Evolutionary conservation across 768 basidiomycete species (phyloP).

Genomic region (Macrocybe gigantea): DNA sequence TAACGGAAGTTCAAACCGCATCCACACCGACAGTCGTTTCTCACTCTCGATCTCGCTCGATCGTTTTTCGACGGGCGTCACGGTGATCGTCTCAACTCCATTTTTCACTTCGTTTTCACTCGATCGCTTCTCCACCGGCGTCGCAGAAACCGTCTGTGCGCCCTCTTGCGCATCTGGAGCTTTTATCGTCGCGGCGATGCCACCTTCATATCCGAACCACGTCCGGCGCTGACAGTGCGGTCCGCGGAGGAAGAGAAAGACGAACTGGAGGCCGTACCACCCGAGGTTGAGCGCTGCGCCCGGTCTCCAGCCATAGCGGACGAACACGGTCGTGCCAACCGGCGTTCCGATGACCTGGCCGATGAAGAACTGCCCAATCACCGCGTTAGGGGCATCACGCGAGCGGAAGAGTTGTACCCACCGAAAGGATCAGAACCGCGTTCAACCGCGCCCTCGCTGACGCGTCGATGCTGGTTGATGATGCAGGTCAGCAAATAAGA

Average conservation of each 20-base stretch:
- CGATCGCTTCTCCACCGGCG: no score
- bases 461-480: constrained; percentile 17
- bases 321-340: constrained; percentile 59
- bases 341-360: constrained; percentile 72
- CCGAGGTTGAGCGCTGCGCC: constrained; percentile 48
- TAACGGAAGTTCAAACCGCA: no score
- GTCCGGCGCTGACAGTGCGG: constrained; percentile 46
- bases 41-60: no score
- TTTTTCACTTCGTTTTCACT: no score
- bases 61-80: no score
- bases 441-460: constrained; percentile 56
- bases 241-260: constrained; percentile 49
- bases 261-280: constrained; percentile 42
- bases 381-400: not conserved
- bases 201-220: constrained; percentile 53
- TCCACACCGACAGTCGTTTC: no score
- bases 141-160: no score
- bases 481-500: not conserved
- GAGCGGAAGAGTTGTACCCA: constrained; percentile 17
- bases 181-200: constrained; percentile 16
- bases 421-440: constrained; percentile 58
- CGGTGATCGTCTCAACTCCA: no score
- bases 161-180: no score
- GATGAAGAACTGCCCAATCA: constrained; percentile 38
- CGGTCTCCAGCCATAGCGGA: constrained; percentile 58